Conservation (phyloP, 495 filamentous ascomycete species). For the Margaritispora aquatica region DNA sequence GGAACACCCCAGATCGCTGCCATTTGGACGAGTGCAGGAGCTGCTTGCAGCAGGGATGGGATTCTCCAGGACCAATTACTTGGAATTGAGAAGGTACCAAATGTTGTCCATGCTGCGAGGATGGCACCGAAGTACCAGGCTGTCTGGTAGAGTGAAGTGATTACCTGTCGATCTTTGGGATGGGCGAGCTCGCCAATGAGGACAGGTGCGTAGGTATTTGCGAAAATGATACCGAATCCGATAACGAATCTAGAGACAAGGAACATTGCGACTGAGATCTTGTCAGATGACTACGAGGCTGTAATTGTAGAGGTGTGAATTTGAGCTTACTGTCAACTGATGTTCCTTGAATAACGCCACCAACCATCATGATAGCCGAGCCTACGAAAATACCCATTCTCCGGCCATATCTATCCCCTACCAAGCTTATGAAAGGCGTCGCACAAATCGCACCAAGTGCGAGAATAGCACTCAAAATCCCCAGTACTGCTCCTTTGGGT, state of each 20-base stretch:
- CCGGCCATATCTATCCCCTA: slow-evolving; percentile 39
- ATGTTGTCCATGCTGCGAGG: slow-evolving; percentile 8
- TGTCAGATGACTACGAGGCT: background rate
- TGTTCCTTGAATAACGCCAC: slow-evolving; percentile 10
- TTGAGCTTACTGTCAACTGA: background rate
- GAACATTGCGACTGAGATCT: slow-evolving; percentile 34
- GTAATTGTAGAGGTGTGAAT: background rate
- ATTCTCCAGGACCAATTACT: slow-evolving; percentile 14
- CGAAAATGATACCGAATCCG: slow-evolving; percentile 15
- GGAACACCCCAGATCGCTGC: slow-evolving; percentile 4
- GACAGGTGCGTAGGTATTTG: slow-evolving; percentile 19
- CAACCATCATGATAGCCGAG: background rate
- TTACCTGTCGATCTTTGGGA: slow-evolving; percentile 24
- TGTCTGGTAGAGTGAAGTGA: slow-evolving; percentile 21
- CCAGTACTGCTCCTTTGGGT: slow-evolving; percentile 31
- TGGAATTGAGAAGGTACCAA: slow-evolving; percentile 7
- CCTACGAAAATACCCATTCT: background rate
- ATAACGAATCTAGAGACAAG: slow-evolving; percentile 14
- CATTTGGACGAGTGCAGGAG: slow-evolving; percentile 1
- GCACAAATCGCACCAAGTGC: slow-evolving; percentile 46
- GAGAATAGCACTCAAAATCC: slow-evolving; percentile 49
- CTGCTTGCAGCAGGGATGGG: slow-evolving; percentile 13
- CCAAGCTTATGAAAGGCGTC: slow-evolving; percentile 37
- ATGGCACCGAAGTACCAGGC: slow-evolving; percentile 14
- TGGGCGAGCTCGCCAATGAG: slow-evolving; percentile 27